Evolutionary conservation across 2,329 filamentous ascomycete genomes (phyloP).

Genomic region (Botrytis galanthina): DNA sequence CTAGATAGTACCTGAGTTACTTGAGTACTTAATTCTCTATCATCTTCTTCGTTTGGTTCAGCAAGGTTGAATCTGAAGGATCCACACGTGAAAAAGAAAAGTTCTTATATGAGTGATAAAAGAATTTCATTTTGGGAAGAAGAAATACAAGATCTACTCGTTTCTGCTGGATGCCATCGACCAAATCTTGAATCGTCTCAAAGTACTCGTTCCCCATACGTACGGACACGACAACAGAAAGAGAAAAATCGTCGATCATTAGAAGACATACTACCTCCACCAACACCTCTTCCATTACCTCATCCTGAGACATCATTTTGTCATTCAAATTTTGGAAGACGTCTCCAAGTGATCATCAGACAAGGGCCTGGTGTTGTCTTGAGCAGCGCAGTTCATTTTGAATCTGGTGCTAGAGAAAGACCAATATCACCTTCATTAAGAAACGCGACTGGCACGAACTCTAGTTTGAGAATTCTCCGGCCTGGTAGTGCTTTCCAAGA

Average conservation of each 20-base stretch:
- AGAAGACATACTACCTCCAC: background rate
- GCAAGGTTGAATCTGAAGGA: constrained; percentile 8
- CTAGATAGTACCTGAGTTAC: background rate
- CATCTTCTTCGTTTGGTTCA: background rate
- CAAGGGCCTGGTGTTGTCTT: background rate
- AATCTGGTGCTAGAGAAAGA: background rate
- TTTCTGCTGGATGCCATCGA: constrained; percentile 14
- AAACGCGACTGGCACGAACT: background rate
- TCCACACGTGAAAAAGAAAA: background rate
- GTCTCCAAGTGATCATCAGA: background rate
- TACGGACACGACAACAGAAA: constrained; percentile 10
- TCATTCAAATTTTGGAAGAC: background rate
- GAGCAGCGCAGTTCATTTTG: background rate
- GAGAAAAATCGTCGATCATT: background rate
- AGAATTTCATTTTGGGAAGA: constrained; percentile 15
- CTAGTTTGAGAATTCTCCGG: background rate
- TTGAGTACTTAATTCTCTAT: background rate
- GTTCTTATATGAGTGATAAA: background rate
- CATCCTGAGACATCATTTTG: background rate
- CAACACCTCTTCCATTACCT: background rate
- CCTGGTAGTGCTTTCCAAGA: background rate
- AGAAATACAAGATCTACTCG: constrained; percentile 13
- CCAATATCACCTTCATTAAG: background rate
- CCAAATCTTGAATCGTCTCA: background rate
- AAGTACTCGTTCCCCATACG: background rate